A percentile compares a stretch with the other conserved stretches of the same genome.
Evolutionary conservation across 108 stramenopile genomes (phyloP).

Genomic region (Conticribra weissflogii): DNA sequence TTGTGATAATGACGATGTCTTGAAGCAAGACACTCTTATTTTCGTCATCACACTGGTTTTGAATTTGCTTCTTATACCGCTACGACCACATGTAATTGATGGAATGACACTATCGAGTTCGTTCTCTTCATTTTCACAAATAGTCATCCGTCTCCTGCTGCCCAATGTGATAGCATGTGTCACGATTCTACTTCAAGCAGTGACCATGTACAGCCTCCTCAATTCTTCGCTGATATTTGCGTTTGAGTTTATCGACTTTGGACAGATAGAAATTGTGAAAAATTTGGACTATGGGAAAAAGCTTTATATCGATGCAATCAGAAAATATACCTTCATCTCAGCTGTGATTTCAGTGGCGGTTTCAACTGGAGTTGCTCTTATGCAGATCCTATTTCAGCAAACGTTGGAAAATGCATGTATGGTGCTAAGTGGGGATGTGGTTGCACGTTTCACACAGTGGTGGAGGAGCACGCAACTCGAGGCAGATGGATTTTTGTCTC

Average conservation of each 20-base stretch:
- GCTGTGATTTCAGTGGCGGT: constrained; percentile 9
- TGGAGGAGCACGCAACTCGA: background rate
- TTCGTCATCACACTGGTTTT: constrained; percentile 4
- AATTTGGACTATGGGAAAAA: constrained; percentile 35
- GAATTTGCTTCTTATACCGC: constrained; percentile 11
- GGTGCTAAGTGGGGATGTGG: background rate
- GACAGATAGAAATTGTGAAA: constrained; percentile 36
- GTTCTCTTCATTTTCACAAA: constrained; percentile 3
- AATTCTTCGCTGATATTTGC: constrained; percentile 24
- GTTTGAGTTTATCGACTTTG: constrained; percentile 46
- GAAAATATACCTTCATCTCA: constrained; percentile 19
- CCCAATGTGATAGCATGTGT: constrained; percentile 10
- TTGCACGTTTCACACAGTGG: background rate
- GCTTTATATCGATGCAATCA: constrained; percentile 23
- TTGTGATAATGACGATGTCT: background rate
- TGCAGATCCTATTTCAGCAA: background rate
- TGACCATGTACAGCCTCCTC: constrained; percentile 18
- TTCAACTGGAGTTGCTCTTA: constrained; percentile 12
- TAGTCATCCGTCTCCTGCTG: background rate
- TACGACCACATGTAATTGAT: background rate
- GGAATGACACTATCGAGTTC: background rate
- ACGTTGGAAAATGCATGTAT: background rate
- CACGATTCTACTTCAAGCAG: constrained; percentile 29
- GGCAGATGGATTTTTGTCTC: background rate
- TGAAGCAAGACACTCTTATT: constrained; percentile 4